Percentiles rank a stretch among this genome's conserved stretches.
Conservation (phyloP, 1,284 basidiomycete genomes). For the Sanguinoderma infundibulare region DNA sequence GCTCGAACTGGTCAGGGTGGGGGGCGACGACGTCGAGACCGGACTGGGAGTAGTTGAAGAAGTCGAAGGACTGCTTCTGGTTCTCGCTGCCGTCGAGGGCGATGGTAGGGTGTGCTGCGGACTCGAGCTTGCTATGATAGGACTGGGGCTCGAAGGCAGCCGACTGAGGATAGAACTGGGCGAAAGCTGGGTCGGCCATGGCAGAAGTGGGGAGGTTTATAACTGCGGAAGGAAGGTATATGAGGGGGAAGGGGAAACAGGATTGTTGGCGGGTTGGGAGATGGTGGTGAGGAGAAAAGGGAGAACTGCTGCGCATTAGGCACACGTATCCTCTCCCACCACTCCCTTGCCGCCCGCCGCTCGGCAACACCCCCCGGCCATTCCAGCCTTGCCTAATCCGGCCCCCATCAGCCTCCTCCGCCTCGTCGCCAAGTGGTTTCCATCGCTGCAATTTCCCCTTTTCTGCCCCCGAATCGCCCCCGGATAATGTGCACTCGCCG, state of each 20-base stretch:
- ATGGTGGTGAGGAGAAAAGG: conserved; percentile 25
- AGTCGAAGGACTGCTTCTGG: conserved; percentile 49
- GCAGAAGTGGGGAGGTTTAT: conserved; percentile 24
- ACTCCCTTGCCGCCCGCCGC: conserved; percentile 22
- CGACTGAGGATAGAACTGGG: conserved; percentile 31
- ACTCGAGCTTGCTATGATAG: conserved; percentile 29
- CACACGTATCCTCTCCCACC: conserved; percentile 26
- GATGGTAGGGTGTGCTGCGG: conserved; percentile 24
- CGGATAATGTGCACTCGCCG: too few species aligned
- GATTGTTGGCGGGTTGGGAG: conserved; percentile 3
- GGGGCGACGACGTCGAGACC: conserved; percentile 71
- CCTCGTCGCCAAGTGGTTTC: conserved; percentile 7
- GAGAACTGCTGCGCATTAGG: conserved; percentile 27
- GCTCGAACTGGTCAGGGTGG: conserved; percentile 79
- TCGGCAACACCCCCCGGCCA: conserved; percentile 1
- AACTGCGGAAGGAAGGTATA: conserved; percentile 31
- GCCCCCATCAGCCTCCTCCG: conserved; percentile 22
- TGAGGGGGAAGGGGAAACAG: conserved; percentile 22
- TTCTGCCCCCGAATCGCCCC: conserved; percentile 4
- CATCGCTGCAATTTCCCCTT: conserved; percentile 12
- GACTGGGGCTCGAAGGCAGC: conserved; percentile 28
- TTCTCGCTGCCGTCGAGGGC: conserved; percentile 27
- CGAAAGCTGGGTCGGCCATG: conserved; percentile 32
- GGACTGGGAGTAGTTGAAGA: conserved; percentile 65
- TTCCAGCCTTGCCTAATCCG: neutral